Percentiles rank a stretch among this genome's conserved stretches.
These are phyloP conservation scores for Apiospora marii DNA, from an alignment of 2,329 filamentous ascomycete species.

Conservation along the genomic window DNA sequence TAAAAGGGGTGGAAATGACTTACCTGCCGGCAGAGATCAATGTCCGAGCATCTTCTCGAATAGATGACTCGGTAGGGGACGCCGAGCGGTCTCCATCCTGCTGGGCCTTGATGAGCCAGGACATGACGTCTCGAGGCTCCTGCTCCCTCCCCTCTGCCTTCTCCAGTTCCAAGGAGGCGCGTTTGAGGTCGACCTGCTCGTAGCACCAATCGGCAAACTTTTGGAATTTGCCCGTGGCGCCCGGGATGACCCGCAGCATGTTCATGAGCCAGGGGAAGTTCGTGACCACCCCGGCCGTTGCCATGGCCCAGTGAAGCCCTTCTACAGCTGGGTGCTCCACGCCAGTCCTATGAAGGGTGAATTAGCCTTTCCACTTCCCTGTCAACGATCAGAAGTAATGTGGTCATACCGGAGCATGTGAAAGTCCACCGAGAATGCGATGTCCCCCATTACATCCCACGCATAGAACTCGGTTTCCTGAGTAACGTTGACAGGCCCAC, in stretches of 20 bases:
- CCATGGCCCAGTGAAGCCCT: constrained; percentile 23
- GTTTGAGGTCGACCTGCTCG: neutral
- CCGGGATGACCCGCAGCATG: constrained; percentile 14
- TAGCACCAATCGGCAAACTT: constrained; percentile 23
- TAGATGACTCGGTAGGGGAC: neutral
- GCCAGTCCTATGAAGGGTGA: neutral
- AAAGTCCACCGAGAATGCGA: constrained; percentile 24
- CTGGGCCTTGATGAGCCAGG: constrained; percentile 23
- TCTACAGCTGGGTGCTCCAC: constrained; percentile 22
- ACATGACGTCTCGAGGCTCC: constrained; percentile 24
- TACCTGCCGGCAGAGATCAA: constrained; percentile 31
- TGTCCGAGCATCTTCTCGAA: constrained; percentile 29
- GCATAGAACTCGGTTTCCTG: constrained; percentile 13
- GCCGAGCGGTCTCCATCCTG: constrained; percentile 7
- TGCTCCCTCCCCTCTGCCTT: neutral
- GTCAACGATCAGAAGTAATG: too few species aligned
- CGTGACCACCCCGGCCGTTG: constrained; percentile 14
- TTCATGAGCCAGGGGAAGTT: constrained; percentile 25
- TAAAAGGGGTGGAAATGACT: too few species aligned
- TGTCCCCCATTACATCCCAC: constrained; percentile 27
- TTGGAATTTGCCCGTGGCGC: neutral
- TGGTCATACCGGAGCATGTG: neutral
- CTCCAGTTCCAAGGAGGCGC: neutral
- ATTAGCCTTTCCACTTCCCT: too few species aligned
- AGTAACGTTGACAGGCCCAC: neutral